Evolutionary conservation across 768 basidiomycete species (phyloP).

Genomic region (Rhodotorula taiwanensis): DNA sequence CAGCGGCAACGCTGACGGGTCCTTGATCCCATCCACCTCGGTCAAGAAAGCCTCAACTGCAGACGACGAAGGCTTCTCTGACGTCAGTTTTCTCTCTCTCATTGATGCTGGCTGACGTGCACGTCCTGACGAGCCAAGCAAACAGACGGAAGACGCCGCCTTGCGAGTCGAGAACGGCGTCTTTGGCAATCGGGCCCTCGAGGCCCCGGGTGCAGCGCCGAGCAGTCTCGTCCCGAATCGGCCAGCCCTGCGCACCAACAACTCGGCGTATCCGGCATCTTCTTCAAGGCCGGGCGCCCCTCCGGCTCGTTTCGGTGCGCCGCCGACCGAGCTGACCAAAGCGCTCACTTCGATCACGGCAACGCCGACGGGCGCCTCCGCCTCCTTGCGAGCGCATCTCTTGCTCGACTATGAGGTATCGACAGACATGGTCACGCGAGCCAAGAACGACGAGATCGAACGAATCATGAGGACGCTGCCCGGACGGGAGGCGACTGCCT

Average conservation of each 20-base stretch:
- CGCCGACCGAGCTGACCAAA: slow-evolving; percentile 21
- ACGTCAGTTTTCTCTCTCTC: neutral
- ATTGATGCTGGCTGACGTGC: too few species aligned
- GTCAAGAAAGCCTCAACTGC: too few species aligned
- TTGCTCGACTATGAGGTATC: slow-evolving; percentile 29
- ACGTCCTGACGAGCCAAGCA: too few species aligned
- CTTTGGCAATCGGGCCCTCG: slow-evolving; percentile 19
- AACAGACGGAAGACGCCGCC: slow-evolving; percentile 36
- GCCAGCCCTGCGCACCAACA: neutral
- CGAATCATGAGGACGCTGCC: slow-evolving; percentile 27
- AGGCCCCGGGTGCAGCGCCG: neutral
- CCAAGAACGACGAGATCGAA: slow-evolving; percentile 10
- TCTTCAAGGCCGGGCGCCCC: neutral
- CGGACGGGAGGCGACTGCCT: slow-evolving; percentile 1
- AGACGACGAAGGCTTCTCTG: slow-evolving; percentile 25
- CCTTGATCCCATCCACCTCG: neutral
- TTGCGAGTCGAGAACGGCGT: slow-evolving; percentile 34
- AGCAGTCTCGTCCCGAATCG: neutral
- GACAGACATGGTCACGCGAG: neutral
- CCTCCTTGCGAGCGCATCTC: slow-evolving; percentile 16
- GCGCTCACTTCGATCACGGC: slow-evolving; percentile 30
- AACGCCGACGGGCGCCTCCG: neutral
- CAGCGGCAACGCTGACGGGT: neutral
- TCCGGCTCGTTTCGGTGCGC: slow-evolving; percentile 18
- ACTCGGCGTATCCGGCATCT: neutral